Evolutionary conservation across 345 rosid species (phyloP).

Genomic region (Clausena lansium): DNA sequence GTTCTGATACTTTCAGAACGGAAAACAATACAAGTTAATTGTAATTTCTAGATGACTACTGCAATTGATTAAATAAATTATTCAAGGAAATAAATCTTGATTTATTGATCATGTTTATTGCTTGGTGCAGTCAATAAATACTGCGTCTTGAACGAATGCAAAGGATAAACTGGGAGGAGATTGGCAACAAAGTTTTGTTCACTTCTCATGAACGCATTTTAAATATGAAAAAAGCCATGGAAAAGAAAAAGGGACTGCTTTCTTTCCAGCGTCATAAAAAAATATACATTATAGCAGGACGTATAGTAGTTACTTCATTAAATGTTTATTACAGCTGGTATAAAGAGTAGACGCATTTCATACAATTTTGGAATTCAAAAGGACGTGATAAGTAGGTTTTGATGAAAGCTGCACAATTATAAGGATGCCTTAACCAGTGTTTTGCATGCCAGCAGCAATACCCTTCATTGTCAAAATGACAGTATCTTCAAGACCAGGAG

Average conservation of each 20-base stretch:
- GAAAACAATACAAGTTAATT: neutral
- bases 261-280: neutral
- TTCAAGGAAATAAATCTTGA: neutral
- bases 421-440: slow-evolving; percentile 63
- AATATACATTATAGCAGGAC: neutral
- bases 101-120: neutral
- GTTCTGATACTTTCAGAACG: neutral
- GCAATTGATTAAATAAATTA: neutral
- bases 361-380: neutral
- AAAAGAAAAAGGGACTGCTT: neutral
- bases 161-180: neutral
- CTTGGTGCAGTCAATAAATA: neutral
- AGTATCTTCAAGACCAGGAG: slow-evolving; percentile 93
- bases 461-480: slow-evolving; percentile 98
- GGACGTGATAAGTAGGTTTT: neutral
- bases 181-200: neutral
- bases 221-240: neutral
- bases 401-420: neutral
- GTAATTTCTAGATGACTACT: neutral
- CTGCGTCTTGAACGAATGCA: neutral
- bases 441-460: slow-evolving; percentile 91
- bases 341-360: neutral
- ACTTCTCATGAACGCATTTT: neutral
- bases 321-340: neutral
- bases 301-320: neutral